phyloP scores from a whole-genome alignment of 2,329 filamentous ascomycete species.

The Apiospora koreana region DNA sequence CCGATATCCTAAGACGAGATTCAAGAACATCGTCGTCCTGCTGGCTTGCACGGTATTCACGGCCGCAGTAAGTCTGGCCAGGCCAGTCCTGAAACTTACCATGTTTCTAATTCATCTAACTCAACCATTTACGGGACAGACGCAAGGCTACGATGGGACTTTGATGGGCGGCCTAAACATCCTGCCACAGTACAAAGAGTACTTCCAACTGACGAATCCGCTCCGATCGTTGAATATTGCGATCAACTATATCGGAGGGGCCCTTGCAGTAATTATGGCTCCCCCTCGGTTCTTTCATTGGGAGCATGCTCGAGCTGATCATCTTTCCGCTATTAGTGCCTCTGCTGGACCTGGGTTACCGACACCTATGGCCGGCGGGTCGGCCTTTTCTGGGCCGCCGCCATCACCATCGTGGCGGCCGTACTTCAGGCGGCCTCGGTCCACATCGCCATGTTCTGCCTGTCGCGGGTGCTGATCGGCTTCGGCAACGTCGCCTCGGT shows the following conservation, averaged over 20 bases:
- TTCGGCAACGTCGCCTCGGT: constrained; percentile 19
- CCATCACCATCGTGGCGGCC: constrained; percentile 24
- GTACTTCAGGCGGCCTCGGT: constrained; percentile 23
- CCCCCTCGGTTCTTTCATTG: too few relatives aligned
- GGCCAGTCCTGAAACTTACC: background rate
- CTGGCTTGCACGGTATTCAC: background rate
- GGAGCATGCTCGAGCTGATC: background rate
- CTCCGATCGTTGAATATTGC: constrained; percentile 34
- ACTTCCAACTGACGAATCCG: constrained; percentile 34
- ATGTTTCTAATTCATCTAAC: background rate
- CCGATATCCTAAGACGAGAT: background rate
- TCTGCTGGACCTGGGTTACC: constrained; percentile 23
- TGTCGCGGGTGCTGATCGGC: constrained; percentile 27
- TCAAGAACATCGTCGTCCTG: background rate
- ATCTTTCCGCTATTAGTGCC: background rate
- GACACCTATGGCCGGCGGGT: constrained; percentile 28
- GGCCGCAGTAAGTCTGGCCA: background rate
- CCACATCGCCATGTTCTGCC: constrained; percentile 30
- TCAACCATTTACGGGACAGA: background rate
- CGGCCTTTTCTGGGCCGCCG: constrained; percentile 22
- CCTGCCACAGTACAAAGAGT: constrained; percentile 33
- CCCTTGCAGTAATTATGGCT: constrained; percentile 15
- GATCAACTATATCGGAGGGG: constrained; percentile 27
- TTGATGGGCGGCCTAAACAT: constrained; percentile 30
- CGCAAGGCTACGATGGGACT: constrained; percentile 11